phyloP scores from a whole-genome alignment of 805 yeast genomes.

The Wickerhamiella kurtzmanii region DNA sequence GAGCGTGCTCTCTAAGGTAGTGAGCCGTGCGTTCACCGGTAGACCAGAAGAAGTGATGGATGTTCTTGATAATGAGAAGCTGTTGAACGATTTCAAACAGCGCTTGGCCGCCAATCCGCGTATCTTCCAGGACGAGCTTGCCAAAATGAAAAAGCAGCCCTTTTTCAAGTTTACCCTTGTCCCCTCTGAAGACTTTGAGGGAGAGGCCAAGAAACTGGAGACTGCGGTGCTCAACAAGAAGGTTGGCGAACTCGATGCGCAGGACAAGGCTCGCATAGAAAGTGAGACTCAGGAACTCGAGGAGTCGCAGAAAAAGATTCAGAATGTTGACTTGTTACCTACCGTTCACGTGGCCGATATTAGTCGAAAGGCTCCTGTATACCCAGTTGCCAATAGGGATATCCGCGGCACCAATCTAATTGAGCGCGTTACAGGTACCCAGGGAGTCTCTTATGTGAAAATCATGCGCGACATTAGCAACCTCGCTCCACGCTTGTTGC shows the following conservation, averaged over 20 bases:
- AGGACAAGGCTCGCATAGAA: conserved; percentile 44
- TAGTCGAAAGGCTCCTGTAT: conserved; percentile 36
- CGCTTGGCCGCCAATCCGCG: conserved; percentile 44
- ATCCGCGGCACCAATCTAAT: conserved; percentile 14
- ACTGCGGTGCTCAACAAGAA: conserved; percentile 33
- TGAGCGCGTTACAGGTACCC: conserved; percentile 25
- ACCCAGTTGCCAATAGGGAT: conserved; percentile 16
- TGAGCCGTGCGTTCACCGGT: conserved; percentile 78
- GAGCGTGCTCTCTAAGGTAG: conserved; percentile 52
- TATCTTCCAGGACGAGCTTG: conserved; percentile 48
- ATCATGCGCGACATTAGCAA: conserved; percentile 47
- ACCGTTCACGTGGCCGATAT: conserved; percentile 65
- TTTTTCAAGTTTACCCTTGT: conserved; percentile 61
- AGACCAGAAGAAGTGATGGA: conserved; percentile 52
- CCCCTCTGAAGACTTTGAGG: conserved; percentile 49
- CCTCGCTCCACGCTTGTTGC: conserved; percentile 49
- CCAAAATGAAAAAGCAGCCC: conserved; percentile 41
- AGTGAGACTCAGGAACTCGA: conserved; percentile 48
- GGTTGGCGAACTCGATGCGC: conserved; percentile 34
- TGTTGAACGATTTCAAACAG: conserved; percentile 43
- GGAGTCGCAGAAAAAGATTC: conserved; percentile 50
- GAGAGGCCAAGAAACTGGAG: conserved; percentile 44
- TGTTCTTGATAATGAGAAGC: conserved; percentile 48
- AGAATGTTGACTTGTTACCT: conserved; percentile 71
- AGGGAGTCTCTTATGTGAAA: conserved; percentile 62